Evolutionary conservation across 192 early-diverging fungal species (phyloP), one percentile per base, ranked within the genome.

Genomic region (Backusella tuberculispora): DNA sequence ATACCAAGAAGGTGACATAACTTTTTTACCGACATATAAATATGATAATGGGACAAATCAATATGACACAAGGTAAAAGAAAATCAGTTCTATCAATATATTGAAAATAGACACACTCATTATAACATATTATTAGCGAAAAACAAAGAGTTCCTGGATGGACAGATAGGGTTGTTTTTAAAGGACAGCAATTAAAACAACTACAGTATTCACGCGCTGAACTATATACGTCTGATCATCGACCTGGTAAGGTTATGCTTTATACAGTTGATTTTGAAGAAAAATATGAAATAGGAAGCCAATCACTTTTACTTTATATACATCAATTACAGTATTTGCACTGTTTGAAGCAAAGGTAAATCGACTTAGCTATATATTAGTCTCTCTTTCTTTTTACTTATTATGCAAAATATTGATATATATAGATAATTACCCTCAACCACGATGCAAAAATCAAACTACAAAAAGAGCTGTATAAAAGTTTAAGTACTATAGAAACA

Each of bases 21-120:
- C 85, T 0, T 95, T 95, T 78, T 76, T 81, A 29, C 94, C 94
- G 0, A 95, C 94, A 0, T 95, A 95, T 79, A 94, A 95, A 74
- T 95, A 91, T 80, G 91, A 95, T 78, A 90, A 89, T 76, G 86
- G 88, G 5, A 90, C 89, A 0, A 76, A 84, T 72, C 53, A 73
- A 13, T 95, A 95, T 76, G 93, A 95, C 71, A 90, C 92, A 6
- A 89, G 88, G 82, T 91, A 83, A 64, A 12, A 26, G 10, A 10
- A 15, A 71, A 74, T 78, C 10, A 34, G 43, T 12, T 6, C 24
- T 78, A 43, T 50, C 43, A 71, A 9, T 63, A 42, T 64, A 13
- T 19, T 77, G 2, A 34, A 34, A 34, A 34, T 34, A 34, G 29
- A 34, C 2, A 34, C 0, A 34, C 42, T 71, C 45, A 50, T 71